Conservation (phyloP, 2,329 filamentous ascomycete genomes). For the Calonectria multiphialidica region DNA sequence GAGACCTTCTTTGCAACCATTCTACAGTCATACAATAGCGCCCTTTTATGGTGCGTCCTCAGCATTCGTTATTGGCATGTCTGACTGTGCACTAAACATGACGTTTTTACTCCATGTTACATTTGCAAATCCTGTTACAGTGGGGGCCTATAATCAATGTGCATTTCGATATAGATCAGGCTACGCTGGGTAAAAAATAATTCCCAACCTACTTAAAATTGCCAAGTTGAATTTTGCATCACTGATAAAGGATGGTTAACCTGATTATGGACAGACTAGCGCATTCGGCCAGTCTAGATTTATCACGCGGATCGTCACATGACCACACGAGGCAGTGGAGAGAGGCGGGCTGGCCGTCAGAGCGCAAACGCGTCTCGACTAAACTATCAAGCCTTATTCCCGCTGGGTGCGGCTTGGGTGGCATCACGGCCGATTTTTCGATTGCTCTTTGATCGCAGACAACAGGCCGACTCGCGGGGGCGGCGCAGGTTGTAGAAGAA, state of each 20-base stretch:
- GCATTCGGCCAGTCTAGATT: neutral
- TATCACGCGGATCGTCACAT: conserved; percentile 14
- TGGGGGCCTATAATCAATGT: neutral
- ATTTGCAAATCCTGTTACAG: neutral
- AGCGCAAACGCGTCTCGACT: conserved; percentile 3
- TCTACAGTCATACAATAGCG: too few species aligned
- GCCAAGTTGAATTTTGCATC: too few species aligned
- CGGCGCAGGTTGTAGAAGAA: neutral
- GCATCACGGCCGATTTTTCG: neutral
- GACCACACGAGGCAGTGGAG: neutral
- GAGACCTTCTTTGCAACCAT: too few species aligned
- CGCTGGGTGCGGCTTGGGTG: neutral
- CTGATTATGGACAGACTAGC: neutral
- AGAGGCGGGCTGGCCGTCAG: neutral
- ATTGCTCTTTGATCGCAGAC: neutral
- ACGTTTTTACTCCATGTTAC: too few species aligned
- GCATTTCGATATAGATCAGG: neutral
- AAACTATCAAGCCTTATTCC: conserved; percentile 5
- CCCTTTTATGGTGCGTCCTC: too few species aligned
- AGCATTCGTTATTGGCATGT: too few species aligned
- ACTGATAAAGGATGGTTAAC: neutral
- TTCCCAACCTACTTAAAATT: neutral
- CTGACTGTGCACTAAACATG: too few species aligned
- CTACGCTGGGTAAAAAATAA: too few species aligned
- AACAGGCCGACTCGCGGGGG: neutral